Evolutionary conservation across 306 rosid species (phyloP), one percentile per base, ranked within the genome.

Genomic region (Cicer yamashitae): DNA sequence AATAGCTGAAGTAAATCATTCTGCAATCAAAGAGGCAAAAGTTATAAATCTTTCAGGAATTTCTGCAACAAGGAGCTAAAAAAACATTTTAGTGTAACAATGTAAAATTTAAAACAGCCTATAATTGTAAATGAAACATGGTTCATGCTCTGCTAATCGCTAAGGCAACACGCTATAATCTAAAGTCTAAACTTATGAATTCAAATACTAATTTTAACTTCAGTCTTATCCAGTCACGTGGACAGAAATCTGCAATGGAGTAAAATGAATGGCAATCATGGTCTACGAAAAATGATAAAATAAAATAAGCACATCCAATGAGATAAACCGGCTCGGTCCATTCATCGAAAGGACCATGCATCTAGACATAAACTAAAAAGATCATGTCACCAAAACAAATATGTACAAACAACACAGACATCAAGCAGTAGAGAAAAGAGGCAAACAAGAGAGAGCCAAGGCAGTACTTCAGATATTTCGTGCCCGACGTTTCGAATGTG

Each of bases 401-500:
- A 70, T 53, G 34, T 70, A 57, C 54, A 18, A 67, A 48, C 56
- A n/a, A 20, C 68, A 72, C 15, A 61, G 2, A 67, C 52, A 75
- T 1, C 45, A 38, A 37, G 39, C 44, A 59, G 34, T 60, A 34
- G 70, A 83, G 66, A 76, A 59, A 59, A 43, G 34, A 34, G 34
- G 34, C 34, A 30, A 30, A 30, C 34, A 30, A 34, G 11, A 12
- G 44, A 60, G 18, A 60, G 9, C 2, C 44, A 59, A 18, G 18
- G 66, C 72, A 76, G 71, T 78, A 94, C 98, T 84, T 94, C 96
- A 57, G 98, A 87, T 77, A 91, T 90, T 82, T 94, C 98, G 74
- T 89, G 98, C 25, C 97, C 98, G 63, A 91, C 98, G 58, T 94
- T 94, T 61, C 98, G 93, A 81, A 94, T 94, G 75, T 94, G 98